These are phyloP conservation scores for Pestalotiopsis sp. DNA, from an alignment of 2,329 filamentous ascomycete genomes.

Conservation along the genomic window DNA sequence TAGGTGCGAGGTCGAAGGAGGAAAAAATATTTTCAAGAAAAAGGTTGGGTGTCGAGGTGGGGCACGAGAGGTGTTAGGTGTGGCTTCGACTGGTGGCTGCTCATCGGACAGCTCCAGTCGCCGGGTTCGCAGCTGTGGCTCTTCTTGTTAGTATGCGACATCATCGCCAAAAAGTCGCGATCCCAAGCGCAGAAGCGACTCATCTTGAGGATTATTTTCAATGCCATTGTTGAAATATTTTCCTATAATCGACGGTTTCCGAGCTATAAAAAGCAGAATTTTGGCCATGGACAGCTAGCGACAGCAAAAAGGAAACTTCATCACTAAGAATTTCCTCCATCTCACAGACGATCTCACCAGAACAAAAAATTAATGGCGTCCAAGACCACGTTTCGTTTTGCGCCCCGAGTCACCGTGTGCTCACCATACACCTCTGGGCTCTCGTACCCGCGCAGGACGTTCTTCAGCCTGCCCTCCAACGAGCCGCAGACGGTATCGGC, in stretches of 20 bases:
- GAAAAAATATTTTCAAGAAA: conserved; percentile 3
- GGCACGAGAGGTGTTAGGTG: neutral
- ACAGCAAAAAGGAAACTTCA: neutral
- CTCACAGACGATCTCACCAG: too few relatives aligned
- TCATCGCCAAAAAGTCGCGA: neutral
- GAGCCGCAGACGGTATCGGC: conserved; percentile 68
- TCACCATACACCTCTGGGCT: neutral
- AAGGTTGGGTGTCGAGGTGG: neutral
- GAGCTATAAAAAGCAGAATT: neutral
- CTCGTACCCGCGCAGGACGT: conserved; percentile 4
- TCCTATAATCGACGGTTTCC: neutral
- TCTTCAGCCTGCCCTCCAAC: conserved; percentile 15
- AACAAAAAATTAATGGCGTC: neutral
- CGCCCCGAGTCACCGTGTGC: conserved; percentile 15
- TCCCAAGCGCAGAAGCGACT: neutral
- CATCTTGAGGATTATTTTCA: neutral
- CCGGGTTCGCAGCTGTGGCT: neutral
- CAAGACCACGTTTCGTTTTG: conserved; percentile 5
- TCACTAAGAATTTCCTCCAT: neutral
- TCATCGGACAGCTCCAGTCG: neutral
- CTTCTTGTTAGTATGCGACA: neutral
- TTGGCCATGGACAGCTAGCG: neutral
- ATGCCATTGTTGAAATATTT: neutral
- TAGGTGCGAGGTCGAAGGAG: neutral
- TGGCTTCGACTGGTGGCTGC: neutral